Evolutionary conservation across 2,329 filamentous ascomycete genomes (phyloP).

Genomic region (Calonectria leucothoes): DNA sequence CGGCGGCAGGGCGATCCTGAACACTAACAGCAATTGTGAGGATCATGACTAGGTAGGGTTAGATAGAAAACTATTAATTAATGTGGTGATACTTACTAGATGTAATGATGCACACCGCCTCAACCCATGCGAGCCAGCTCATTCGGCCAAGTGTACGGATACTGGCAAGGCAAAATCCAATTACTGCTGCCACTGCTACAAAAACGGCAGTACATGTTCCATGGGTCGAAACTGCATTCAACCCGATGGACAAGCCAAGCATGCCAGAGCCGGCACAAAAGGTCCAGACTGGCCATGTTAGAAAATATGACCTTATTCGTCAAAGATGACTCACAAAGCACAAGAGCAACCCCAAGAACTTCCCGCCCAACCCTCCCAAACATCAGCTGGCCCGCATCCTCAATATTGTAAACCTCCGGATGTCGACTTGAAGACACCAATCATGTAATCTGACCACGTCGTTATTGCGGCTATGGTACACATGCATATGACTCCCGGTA

Average conservation of each 20-base stretch:
- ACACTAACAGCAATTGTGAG: conserved; percentile 35
- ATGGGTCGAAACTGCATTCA: not conserved
- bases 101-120: conserved; percentile 11
- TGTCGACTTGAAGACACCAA: conserved; percentile 62
- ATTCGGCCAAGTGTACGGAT: conserved; percentile 10
- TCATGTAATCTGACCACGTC: conserved; percentile 60
- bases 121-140: not conserved
- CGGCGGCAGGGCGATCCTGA: conserved; percentile 29
- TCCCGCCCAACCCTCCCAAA: conserved; percentile 58
- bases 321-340: conserved; percentile 44
- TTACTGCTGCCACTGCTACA: not conserved
- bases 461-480: conserved; percentile 53
- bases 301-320: not conserved
- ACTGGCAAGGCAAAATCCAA: not conserved
- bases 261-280: conserved; percentile 7
- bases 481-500: conserved; percentile 58
- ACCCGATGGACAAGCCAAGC: conserved; percentile 1
- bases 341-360: conserved; percentile 48
- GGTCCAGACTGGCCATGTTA: not conserved
- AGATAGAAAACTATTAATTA: not conserved
- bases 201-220: not conserved
- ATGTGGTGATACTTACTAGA: conserved; percentile 14
- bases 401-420: conserved; percentile 62
- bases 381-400: conserved; percentile 60
- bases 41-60: conserved; percentile 21